These are phyloP conservation scores for Quercus ilex DNA, from an alignment of 306 rosid species.

Conservation along the genomic window DNA sequence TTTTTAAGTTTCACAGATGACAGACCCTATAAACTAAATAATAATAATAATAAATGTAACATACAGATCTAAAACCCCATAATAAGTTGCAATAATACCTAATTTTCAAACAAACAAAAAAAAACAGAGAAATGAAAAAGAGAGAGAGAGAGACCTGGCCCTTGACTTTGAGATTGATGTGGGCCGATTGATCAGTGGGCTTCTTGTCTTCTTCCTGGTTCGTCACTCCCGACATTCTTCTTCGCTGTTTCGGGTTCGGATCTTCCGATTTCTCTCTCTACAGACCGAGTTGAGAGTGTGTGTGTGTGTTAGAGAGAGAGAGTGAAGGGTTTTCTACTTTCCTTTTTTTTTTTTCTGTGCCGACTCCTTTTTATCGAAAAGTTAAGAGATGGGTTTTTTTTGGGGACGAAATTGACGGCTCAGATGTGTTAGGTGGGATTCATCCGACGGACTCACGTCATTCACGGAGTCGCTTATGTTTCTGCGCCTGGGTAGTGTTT, in stretches of 20 bases:
- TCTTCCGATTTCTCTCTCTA: not conserved
- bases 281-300: not conserved
- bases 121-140: not conserved
- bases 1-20: too few species aligned
- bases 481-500: not conserved
- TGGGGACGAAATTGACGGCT: not conserved
- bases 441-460: not conserved
- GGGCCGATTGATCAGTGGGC: conserved; percentile 41
- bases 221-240: conserved; percentile 37
- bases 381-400: not conserved
- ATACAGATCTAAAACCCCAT: too few species aligned
- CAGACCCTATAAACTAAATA: too few species aligned
- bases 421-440: not conserved
- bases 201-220: conserved; percentile 50
- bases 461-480: not conserved
- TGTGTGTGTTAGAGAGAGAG: too few species aligned
- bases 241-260: not conserved
- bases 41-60: too few species aligned
- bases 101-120: not conserved
- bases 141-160: conserved; percentile 33
- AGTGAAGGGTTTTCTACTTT: too few species aligned
- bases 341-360: not conserved
- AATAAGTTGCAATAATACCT: too few species aligned
- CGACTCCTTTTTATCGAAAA: not conserved
- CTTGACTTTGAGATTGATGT: conserved; percentile 53